Conservation (phyloP, 139 green algal species). For the Coelastrella sp. region DNA sequence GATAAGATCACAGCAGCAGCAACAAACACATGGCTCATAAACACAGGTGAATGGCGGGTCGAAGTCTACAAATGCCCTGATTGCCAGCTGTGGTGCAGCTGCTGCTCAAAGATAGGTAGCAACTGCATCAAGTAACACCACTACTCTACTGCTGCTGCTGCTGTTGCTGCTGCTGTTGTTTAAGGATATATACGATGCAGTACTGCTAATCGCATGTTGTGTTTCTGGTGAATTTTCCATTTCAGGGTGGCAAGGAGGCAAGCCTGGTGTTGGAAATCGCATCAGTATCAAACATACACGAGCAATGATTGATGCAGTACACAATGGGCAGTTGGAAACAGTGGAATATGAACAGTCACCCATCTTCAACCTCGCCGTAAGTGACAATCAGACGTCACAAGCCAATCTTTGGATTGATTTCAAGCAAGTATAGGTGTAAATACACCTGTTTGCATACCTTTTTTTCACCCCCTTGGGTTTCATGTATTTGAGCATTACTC, state of each 20-base stretch:
- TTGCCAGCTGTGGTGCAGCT: too few species aligned
- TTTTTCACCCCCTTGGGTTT: too few species aligned
- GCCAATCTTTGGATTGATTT: neutral
- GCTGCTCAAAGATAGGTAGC: too few species aligned
- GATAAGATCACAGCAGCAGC: conserved; percentile 86
- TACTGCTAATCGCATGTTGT: too few species aligned
- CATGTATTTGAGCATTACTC: too few species aligned
- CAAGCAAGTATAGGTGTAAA: too few species aligned
- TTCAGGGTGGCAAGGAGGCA: conserved; percentile 49
- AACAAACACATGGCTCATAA: conserved; percentile 84
- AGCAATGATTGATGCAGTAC: conserved; percentile 96
- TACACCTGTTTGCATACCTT: too few species aligned
- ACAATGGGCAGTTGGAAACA: conserved; percentile 82
- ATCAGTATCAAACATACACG: conserved; percentile 87
- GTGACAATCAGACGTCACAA: conserved; percentile 47
- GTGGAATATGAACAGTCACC: conserved; percentile 70
- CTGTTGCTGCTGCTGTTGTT: neutral
- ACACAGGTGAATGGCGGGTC: conserved; percentile 86
- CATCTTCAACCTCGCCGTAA: conserved; percentile 91
- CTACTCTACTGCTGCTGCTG: too few species aligned
- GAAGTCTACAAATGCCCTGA: neutral
- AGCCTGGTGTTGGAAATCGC: neutral
- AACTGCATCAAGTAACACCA: neutral
- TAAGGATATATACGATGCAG: too few species aligned
- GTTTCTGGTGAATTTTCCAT: too few species aligned